Evolutionary conservation across 2,329 filamentous ascomycete genomes (phyloP).

Genomic region (Penicillium sp.): DNA sequence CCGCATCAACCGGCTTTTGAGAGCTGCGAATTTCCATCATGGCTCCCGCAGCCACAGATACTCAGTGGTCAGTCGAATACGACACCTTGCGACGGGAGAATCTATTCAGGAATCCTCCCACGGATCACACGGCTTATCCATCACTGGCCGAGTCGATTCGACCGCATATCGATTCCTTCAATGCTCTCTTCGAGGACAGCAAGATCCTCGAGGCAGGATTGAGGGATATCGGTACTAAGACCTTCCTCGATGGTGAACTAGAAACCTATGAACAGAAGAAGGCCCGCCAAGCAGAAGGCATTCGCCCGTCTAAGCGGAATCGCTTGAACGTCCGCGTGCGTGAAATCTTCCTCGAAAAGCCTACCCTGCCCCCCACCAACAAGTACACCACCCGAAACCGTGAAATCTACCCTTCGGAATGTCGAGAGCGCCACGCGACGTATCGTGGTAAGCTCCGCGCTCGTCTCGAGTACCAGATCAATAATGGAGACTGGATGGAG

Average conservation of each 20-base stretch:
- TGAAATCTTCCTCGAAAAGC: constrained; percentile 78
- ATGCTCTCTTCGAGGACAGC: constrained; percentile 74
- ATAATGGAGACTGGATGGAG: constrained; percentile 79
- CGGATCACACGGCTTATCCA: constrained; percentile 83
- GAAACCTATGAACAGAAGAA: constrained; percentile 40
- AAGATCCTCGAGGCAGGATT: constrained; percentile 73
- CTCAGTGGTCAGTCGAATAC: constrained; percentile 80
- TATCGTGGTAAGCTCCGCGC: constrained; percentile 85
- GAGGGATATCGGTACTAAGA: constrained; percentile 85
- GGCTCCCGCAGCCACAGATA: constrained; percentile 58
- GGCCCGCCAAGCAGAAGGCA: constrained; percentile 51
- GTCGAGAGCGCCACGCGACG: constrained; percentile 86
- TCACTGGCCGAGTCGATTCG: constrained; percentile 79
- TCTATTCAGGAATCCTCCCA: constrained; percentile 84
- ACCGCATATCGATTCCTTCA: constrained; percentile 95
- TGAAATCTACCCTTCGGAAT: constrained; percentile 87
- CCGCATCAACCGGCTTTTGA: constrained; percentile 1
- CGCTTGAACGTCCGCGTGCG: constrained; percentile 73
- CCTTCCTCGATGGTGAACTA: constrained; percentile 74
- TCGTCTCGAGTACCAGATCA: constrained; percentile 80
- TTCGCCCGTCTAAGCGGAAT: constrained; percentile 61
- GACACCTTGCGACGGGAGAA: constrained; percentile 81
- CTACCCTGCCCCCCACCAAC: constrained; percentile 74
- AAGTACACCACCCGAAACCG: constrained; percentile 76
- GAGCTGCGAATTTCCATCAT: constrained; percentile 40